phyloP scores from a whole-genome alignment of 345 rosid genomes.

The Heritiera fomes region DNA sequence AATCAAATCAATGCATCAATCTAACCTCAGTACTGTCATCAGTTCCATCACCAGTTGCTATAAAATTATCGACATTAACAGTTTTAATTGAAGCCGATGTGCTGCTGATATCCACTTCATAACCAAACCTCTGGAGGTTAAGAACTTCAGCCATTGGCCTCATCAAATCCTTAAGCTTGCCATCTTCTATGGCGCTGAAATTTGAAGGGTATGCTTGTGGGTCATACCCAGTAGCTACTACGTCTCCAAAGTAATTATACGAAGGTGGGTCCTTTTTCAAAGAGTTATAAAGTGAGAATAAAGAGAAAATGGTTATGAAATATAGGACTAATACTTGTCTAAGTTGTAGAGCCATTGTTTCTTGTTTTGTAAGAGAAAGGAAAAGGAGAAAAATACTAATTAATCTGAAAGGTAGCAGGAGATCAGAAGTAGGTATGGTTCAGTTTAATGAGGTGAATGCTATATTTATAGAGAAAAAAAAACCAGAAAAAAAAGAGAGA shows the following conservation, averaged over 20 bases:
- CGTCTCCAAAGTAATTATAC: constrained; percentile 2
- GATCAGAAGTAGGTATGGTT: constrained; percentile 11
- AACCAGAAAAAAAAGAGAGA: not conserved
- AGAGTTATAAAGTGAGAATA: constrained; percentile 12
- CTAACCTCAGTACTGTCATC: constrained; percentile 62
- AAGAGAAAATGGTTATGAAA: constrained; percentile 8
- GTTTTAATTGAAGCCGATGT: constrained; percentile 16
- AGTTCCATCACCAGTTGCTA: constrained; percentile 58
- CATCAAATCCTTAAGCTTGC: not conserved
- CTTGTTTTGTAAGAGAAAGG: constrained; percentile 12
- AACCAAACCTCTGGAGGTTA: not conserved
- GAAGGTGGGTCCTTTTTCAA: not conserved
- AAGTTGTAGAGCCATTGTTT: constrained; percentile 29
- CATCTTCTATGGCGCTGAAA: constrained; percentile 10
- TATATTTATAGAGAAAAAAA: constrained; percentile 39
- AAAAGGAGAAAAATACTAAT: not conserved
- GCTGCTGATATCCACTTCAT: not conserved
- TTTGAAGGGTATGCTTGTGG: constrained; percentile 19
- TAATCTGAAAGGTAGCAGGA: not conserved
- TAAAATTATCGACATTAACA: constrained; percentile 52
- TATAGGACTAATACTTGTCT: not conserved
- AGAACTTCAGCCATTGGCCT: not conserved
- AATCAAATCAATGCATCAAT: not conserved
- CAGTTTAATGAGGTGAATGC: constrained; percentile 4
- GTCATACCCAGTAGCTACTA: constrained; percentile 11